Conservation (phyloP, 441 rosid species). For the Macaranga tanarius region DNA sequence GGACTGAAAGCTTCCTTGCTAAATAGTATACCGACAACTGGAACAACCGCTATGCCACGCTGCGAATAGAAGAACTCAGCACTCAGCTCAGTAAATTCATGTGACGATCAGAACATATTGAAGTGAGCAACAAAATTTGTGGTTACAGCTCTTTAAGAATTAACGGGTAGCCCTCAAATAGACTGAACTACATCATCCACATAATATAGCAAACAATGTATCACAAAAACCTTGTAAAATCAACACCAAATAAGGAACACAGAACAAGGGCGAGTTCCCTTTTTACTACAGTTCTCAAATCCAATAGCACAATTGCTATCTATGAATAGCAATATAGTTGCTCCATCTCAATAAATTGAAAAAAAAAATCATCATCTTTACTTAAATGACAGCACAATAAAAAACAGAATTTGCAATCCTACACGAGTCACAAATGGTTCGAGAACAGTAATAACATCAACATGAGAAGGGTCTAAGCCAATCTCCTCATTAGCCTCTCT, state of each 20-base stretch:
- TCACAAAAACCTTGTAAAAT: too few species aligned
- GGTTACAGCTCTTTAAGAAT: neutral
- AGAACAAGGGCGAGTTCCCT: neutral
- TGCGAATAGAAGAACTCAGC: constrained; percentile 22
- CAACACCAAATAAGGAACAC: too few species aligned
- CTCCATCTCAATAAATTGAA: too few species aligned
- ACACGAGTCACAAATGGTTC: constrained; percentile 56
- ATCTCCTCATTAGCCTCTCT: constrained; percentile 83
- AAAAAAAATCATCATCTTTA: too few species aligned
- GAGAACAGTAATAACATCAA: constrained; percentile 54
- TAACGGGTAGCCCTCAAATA: too few species aligned
- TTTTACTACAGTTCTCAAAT: neutral
- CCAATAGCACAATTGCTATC: neutral
- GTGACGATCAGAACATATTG: too few species aligned
- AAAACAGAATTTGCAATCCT: constrained; percentile 9
- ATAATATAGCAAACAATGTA: too few species aligned
- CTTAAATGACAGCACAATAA: neutral
- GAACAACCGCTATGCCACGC: constrained; percentile 49
- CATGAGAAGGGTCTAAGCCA: constrained; percentile 64
- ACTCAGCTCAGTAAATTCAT: neutral
- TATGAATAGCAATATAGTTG: neutral
- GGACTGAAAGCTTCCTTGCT: constrained; percentile 52
- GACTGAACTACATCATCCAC: too few species aligned
- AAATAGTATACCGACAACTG: constrained; percentile 52
- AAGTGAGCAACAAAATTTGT: neutral